Base-by-base conservation (phyloP, 495 filamentous ascomycete genomes). In the Schizothecium vesticola region DNA sequence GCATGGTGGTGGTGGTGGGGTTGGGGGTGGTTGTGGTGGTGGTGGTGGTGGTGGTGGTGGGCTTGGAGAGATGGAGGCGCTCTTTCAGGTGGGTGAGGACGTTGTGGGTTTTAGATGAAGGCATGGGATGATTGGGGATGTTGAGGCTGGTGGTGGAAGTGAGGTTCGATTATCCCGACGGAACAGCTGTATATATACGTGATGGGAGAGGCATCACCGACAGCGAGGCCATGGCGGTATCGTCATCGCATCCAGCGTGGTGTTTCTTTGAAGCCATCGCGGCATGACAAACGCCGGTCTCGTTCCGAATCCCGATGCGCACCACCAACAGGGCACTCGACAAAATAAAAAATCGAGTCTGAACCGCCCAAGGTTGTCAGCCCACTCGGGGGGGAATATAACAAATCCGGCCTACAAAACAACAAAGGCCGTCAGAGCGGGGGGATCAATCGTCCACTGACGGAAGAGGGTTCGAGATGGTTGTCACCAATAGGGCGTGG, bases 1-100 rank as follows among this genome's bases (percentile, higher is more conserved):
- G 55, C 70, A 72, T 72, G 67, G 55, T 22, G 22, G 55, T 31
- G 28, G 56, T 66, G 56, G 51, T 16, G 43, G 43, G 29, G 36
- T 21, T 21, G 22, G 43, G 31, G 24, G 23, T 0, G 21, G 10
- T 24, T 22, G 10, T 12, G 57, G 11, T n/a, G 56, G 51, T 16
- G 43, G 43, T 56, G 36, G 33, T 21, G 22, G 43, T 57, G 24
- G 23, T 0, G 21, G 10, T 24, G 57, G 10, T 12, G 57, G 11
- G 57, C 3, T 23, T 59, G 21, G 57, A 13, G 10, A 26, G 21
- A 3, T 59, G 57, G 10, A 23, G 57, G 10, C 22, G 57, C 24
- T 23, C 10, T 5, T 59, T 59, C 22, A 23, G 57, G 7, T 24
- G 22, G 23, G 58, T 26, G 5, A 28, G 23, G 58, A 16, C 26